phyloP scores from a whole-genome alignment of 2,329 filamentous ascomycete species.

The Cladosporium halotolerans region DNA sequence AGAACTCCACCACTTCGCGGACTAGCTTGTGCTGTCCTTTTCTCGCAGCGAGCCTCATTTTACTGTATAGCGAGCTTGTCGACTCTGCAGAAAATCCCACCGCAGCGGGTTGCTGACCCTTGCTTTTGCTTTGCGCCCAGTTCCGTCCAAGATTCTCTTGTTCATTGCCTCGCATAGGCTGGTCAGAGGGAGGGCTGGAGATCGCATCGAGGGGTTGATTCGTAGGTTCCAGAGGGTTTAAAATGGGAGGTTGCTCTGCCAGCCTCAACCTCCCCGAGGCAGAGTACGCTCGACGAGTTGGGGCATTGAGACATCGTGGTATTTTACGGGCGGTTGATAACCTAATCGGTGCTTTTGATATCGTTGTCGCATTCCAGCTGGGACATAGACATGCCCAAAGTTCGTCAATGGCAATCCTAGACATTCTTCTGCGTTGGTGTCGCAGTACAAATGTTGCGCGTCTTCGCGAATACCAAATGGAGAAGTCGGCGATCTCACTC shows the following conservation, averaged over 20 bases:
- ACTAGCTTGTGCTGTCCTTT: constrained; percentile 36
- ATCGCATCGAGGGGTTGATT: neutral
- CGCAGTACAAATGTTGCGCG: constrained; percentile 1
- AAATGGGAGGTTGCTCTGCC: neutral
- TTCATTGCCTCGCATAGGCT: no score
- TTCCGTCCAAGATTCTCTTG: no score
- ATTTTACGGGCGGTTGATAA: neutral
- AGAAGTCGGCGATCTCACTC: neutral
- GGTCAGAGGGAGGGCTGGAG: neutral
- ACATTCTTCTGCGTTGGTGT: neutral
- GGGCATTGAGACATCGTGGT: constrained; percentile 4
- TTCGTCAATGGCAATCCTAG: constrained; percentile 5
- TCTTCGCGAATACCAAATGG: neutral
- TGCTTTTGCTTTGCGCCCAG: neutral
- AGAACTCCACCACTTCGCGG: constrained; percentile 48
- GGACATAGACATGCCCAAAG: constrained; percentile 9
- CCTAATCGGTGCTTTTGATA: neutral
- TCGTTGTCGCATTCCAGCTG: constrained; percentile 6
- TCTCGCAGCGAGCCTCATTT: constrained; percentile 38
- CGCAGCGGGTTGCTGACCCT: neutral
- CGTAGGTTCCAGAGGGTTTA: neutral
- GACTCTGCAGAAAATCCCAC: neutral
- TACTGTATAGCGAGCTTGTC: constrained; percentile 41
- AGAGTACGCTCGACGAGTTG: constrained; percentile 1
- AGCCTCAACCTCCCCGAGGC: neutral